Evolutionary conservation across 1,284 basidiomycete genomes (phyloP).

Genomic region (Sporisorium exsertum): DNA sequence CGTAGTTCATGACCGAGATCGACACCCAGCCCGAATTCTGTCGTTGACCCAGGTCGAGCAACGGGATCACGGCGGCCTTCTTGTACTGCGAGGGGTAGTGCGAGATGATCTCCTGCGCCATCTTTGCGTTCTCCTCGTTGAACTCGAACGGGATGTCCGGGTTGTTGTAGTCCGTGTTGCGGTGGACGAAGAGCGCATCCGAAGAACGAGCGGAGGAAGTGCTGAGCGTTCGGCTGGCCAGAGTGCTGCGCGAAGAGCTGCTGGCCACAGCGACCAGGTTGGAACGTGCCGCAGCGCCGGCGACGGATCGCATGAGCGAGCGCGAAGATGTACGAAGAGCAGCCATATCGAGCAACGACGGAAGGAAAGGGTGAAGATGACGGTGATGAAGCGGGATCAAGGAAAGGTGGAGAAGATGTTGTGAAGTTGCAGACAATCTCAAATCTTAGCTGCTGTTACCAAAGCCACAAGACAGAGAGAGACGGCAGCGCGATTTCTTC

Average conservation of each 20-base stretch:
- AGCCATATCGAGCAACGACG: slow-evolving; percentile 30
- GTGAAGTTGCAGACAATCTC: background rate
- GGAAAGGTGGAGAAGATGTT: slow-evolving; percentile 8
- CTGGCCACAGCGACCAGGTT: slow-evolving; percentile 33
- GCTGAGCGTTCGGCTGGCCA: slow-evolving; percentile 44
- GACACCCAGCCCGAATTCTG: slow-evolving; percentile 99
- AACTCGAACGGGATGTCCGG: slow-evolving; percentile 87
- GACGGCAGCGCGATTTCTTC: slow-evolving; percentile 5
- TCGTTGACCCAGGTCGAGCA: slow-evolving; percentile 94
- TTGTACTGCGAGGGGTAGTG: slow-evolving; percentile 97
- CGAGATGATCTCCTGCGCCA: slow-evolving; percentile 87
- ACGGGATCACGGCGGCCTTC: slow-evolving; percentile 92
- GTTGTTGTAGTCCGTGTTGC: slow-evolving; percentile 87
- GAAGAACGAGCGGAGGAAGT: slow-evolving; percentile 52
- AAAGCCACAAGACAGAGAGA: slow-evolving; percentile 7
- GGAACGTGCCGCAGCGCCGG: slow-evolving; percentile 32
- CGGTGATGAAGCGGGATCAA: background rate
- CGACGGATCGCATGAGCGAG: slow-evolving; percentile 43
- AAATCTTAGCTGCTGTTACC: slow-evolving; percentile 6
- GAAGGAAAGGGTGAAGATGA: background rate
- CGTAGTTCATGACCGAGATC: slow-evolving; percentile 98
- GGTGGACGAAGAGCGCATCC: slow-evolving; percentile 74
- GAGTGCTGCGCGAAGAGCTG: slow-evolving; percentile 23
- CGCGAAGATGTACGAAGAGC: slow-evolving; percentile 50
- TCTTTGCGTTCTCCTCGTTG: slow-evolving; percentile 81